Percentiles rank a stretch among this genome's conserved stretches.
These are phyloP conservation scores for Smittium mucronatum DNA, from an alignment of 371 early-diverging fungal genomes.

Conservation along the genomic window DNA sequence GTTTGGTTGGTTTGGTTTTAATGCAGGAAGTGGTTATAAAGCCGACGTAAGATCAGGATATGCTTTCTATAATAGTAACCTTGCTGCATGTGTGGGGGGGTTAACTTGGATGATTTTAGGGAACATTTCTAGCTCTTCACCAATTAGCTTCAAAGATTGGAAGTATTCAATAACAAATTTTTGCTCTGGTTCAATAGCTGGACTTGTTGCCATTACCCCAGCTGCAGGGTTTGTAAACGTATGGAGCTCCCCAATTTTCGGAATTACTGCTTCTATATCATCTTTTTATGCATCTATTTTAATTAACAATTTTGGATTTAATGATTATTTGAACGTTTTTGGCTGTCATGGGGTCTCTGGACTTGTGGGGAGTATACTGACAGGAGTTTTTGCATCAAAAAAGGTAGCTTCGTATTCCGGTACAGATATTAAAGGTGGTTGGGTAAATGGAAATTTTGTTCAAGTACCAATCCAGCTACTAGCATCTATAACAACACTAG, in stretches of 20 bases:
- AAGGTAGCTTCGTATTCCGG: conserved; percentile 63
- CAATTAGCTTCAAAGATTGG: conserved; percentile 42
- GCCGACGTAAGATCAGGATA: conserved; percentile 71
- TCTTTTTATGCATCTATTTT: conserved; percentile 67
- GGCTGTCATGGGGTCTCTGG: conserved; percentile 84
- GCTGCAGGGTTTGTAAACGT: conserved; percentile 78
- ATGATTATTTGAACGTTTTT: conserved; percentile 80
- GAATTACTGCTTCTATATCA: conserved; percentile 50
- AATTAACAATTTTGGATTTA: conserved; percentile 67
- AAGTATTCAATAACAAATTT: conserved; percentile 78
- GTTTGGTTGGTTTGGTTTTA: conserved; percentile 87
- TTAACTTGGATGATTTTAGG: conserved; percentile 73
- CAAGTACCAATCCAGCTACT: conserved; percentile 49
- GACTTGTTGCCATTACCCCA: conserved; percentile 87
- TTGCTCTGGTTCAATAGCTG: conserved; percentile 85
- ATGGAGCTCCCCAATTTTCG: conserved; percentile 67
- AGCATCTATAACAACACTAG: conserved; percentile 40
- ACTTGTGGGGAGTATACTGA: conserved; percentile 66
- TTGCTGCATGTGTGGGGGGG: conserved; percentile 70
- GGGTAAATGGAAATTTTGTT: conserved; percentile 52
- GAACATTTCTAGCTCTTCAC: conserved; percentile 30
- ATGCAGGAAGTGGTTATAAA: conserved; percentile 72
- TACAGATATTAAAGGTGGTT: conserved; percentile 50
- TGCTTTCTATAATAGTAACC: conserved; percentile 72
- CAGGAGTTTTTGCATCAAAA: conserved; percentile 77